Evolutionary conservation across 1,139 yeast species (phyloP), one percentile per base, ranked within the genome.

Genomic region (Suzukiozyma palmioleophila): DNA sequence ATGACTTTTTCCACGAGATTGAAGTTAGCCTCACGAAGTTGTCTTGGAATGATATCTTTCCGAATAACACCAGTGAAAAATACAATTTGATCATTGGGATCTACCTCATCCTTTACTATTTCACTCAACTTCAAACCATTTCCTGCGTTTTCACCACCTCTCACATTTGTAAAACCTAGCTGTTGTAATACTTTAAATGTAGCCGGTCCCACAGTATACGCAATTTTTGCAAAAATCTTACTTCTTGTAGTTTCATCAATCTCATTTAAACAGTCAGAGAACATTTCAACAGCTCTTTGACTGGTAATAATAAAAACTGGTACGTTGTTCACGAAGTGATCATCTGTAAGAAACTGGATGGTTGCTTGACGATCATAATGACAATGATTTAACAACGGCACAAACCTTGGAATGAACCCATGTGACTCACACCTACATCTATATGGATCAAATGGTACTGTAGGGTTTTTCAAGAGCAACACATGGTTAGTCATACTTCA

Each of bases 191-290:
- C 79, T 15, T 67, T 66, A 18, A 73, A 75, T 0, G 97, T 90
- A 0, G 96, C 92, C 1, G 96, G 96, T 0, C 97, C 97, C 6
- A 92, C 97, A 0, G 97, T 88, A 53, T 82, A 92, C 0, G 83
- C 83, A 0, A 81, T 74, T 50, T 78, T 79, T 1, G 49, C 39
- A 10, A 75, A 60, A 2, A 79, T 63, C 4, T 31, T 38, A 0
- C 50, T 44, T 14, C 57, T 50, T n/a, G 48, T 37, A 3, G 29
- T 46, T 3, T 40, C 44, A n/a, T 51, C 49, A 3, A 59, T 39
- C n/a, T 44, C 48, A 3, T 61, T 33, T 30, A 77, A 59, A 34
- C 76, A 76, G 36, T 66, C 70, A 37, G 71, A 69, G 12, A 84
- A 61, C 26, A 90, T 84, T 52, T 90, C 97, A 0, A 90, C 95